Evolutionary conservation across 2,329 filamentous ascomycete species (phyloP).

Genomic region (Albifimbria verrucaria): DNA sequence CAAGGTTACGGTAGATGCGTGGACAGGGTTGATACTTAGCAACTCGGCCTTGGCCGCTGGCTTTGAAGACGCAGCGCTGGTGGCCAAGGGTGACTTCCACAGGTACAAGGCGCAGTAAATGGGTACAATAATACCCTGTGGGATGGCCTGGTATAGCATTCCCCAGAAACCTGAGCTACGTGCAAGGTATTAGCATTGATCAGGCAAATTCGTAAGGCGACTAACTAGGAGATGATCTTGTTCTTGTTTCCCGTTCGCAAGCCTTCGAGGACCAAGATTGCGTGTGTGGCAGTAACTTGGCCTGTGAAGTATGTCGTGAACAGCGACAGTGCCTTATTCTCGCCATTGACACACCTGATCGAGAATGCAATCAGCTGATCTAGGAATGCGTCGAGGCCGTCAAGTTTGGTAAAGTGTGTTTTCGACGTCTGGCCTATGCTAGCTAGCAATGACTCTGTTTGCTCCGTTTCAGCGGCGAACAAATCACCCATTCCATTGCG

Average conservation of each 20-base stretch:
- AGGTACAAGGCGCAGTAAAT: slow-evolving; percentile 17
- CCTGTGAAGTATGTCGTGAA: slow-evolving; percentile 16
- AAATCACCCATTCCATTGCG: neutral
- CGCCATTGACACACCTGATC: slow-evolving; percentile 12
- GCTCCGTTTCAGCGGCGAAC: neutral
- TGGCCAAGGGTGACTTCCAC: slow-evolving; percentile 14
- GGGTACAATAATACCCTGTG: slow-evolving; percentile 17
- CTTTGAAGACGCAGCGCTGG: slow-evolving; percentile 5
- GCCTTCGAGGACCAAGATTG: slow-evolving; percentile 14
- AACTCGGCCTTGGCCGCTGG: slow-evolving; percentile 3
- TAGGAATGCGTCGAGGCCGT: slow-evolving; percentile 12
- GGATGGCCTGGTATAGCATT: slow-evolving; percentile 15
- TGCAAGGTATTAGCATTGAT: neutral
- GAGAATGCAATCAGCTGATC: slow-evolving; percentile 13
- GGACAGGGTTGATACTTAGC: slow-evolving; percentile 11
- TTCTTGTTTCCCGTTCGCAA: slow-evolving; percentile 13
- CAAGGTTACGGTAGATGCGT: slow-evolving; percentile 4
- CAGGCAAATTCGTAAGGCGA: neutral
- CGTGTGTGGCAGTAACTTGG: slow-evolving; percentile 16
- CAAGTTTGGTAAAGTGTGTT: slow-evolving; percentile 14
- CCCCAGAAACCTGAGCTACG: slow-evolving; percentile 17
- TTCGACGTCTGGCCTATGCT: neutral
- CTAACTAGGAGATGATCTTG: slow-evolving; percentile 16
- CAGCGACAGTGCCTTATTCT: slow-evolving; percentile 9
- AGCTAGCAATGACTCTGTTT: neutral